Evolutionary conservation across 805 yeast genomes (phyloP).

Genomic region (Metschnikowia colocasiae): DNA sequence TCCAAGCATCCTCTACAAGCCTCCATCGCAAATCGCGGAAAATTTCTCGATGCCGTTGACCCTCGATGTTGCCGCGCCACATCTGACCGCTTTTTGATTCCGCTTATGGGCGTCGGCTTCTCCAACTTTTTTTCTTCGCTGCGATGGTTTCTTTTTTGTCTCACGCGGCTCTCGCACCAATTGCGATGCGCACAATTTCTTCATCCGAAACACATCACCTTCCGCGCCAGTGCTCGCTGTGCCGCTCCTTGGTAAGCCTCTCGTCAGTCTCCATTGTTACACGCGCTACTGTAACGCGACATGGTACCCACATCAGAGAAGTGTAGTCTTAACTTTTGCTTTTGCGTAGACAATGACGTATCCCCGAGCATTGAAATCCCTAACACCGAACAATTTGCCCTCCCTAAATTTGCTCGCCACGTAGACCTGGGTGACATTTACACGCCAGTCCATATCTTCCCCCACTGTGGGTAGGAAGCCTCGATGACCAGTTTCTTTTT

Average conservation of each 20-base stretch:
- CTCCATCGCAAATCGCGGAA: neutral
- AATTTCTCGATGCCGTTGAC: neutral
- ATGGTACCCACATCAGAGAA: neutral
- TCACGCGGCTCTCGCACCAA: slow-evolving; percentile 5
- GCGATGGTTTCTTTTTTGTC: neutral
- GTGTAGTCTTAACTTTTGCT: neutral
- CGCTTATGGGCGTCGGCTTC: neutral
- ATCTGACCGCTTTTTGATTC: neutral
- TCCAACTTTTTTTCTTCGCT: neutral
- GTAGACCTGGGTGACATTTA: neutral
- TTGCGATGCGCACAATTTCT: slow-evolving; percentile 3
- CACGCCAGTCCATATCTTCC: neutral
- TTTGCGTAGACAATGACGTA: neutral
- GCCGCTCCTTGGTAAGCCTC: neutral
- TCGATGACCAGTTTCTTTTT: slow-evolving; percentile 5
- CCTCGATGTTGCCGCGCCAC: neutral
- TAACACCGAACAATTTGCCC: neutral
- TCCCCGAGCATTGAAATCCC: neutral
- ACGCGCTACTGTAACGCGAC: neutral
- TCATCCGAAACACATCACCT: slow-evolving; percentile 1
- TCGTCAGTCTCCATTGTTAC: neutral
- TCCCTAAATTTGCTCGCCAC: neutral
- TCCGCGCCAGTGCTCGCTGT: slow-evolving; percentile 1
- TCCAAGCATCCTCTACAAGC: neutral
- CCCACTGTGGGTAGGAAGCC: neutral